Evolutionary conservation across 768 basidiomycete species (phyloP).

Genomic region (Mycena crocata): DNA sequence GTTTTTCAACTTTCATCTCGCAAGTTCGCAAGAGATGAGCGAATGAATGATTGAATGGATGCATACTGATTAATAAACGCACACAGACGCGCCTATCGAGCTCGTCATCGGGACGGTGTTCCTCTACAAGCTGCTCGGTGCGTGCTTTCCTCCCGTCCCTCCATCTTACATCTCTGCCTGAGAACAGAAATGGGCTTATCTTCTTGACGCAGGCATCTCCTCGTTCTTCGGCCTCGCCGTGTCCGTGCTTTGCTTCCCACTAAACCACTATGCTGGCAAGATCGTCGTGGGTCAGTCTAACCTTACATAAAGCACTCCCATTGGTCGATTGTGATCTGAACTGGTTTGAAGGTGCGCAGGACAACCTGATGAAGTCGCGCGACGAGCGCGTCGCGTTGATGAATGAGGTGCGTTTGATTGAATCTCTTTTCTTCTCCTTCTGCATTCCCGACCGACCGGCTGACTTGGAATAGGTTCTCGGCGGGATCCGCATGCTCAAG

Average conservation of each 20-base stretch:
- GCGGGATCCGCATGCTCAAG: constrained; percentile 92
- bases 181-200: constrained; percentile 44
- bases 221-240: constrained; percentile 52
- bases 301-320: not conserved
- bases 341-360: constrained; percentile 63
- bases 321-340: not conserved
- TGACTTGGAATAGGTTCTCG: constrained; percentile 75
- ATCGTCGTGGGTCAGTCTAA: constrained; percentile 63
- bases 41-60: too few species aligned
- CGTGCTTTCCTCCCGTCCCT: constrained; percentile 36
- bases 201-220: not conserved
- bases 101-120: constrained; percentile 79
- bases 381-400: constrained; percentile 80
- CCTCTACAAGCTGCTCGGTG: constrained; percentile 79
- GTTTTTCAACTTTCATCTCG: too few species aligned
- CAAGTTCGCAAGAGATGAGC: too few species aligned
- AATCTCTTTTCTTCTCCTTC: constrained; percentile 57
- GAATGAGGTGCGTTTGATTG: constrained; percentile 71
- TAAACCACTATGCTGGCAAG: constrained; percentile 88
- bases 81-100: constrained; percentile 79
- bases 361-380: constrained; percentile 83
- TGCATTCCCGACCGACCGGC: not conserved
- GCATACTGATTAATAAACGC: too few species aligned
- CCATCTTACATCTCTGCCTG: constrained; percentile 59
- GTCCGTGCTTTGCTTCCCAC: constrained; percentile 73